Base-by-base conservation (phyloP, 306 rosid genomes). In the Lathyrus tuberosus region DNA sequence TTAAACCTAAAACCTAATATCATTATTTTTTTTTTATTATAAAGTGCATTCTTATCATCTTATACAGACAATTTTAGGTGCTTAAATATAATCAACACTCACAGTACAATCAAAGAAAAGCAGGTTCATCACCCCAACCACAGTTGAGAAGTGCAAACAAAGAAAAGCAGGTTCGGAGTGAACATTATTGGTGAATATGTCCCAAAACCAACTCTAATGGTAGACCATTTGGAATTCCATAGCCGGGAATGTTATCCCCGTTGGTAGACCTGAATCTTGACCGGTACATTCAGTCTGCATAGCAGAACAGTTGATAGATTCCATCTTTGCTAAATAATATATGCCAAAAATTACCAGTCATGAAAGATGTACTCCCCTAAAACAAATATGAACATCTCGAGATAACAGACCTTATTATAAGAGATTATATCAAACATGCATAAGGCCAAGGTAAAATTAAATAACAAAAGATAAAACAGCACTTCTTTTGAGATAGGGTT, bases 261-360 rank as follows among this genome's bases (percentile, higher is more conserved):
- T 43, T 63, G 30, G 72, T 38, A 26, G 48, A 41, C 47, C 8
- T 74, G 67, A 67, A 76, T 43, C 71, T 54, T 66, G 62, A 79
- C 69, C 68, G 22, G 53, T 31, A 65, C 75, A 73, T 31, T 43
- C 63, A 31, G 70, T 78, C 22, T 12, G 60, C 49, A 60, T 47
- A 48, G 57, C 33, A 53, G 62, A 62, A 78, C 52, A 75, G 71
- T 48, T 56, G 74, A 75, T 66, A 47, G 66, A 56, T 71, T 67
- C 79, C 81, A 76, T 83, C 47, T 68, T 68, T 73, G 57, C 79
- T 35, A 41, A 56, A 73, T 64, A 57, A 33, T 64, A 17, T 64
- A 72, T 13, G 48, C 58, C 84, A 76, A 69, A 69, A 73, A 57
- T 60, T 37, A 65, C 80, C 73, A 79, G 78, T 44, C 43, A 51